A percentile compares a stretch with the other conserved stretches of the same genome.
Conservation (phyloP, 441 rosid genomes). For the Rhodomyrtus psidioides region DNA sequence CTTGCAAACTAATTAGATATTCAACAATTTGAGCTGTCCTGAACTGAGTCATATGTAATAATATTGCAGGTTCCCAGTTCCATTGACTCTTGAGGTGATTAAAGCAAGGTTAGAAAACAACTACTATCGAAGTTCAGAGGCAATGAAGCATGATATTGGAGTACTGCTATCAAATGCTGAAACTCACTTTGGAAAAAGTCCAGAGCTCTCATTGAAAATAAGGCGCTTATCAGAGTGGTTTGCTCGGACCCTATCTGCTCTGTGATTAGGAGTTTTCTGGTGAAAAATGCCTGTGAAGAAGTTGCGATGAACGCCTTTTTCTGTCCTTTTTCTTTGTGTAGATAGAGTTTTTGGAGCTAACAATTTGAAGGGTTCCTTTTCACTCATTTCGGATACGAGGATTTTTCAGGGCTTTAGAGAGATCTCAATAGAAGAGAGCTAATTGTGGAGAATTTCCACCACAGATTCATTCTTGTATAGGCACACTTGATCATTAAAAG, state of each 20-base stretch:
- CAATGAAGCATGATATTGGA: constrained; percentile 62
- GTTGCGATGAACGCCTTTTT: neutral
- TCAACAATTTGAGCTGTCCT: neutral
- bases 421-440: neutral
- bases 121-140: constrained; percentile 78
- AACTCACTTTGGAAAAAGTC: constrained; percentile 47
- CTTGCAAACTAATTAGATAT: neutral
- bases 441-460: neutral
- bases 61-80: constrained; percentile 79
- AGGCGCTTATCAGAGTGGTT: constrained; percentile 57
- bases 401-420: neutral
- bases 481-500: neutral
- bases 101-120: constrained; percentile 68
- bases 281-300: neutral
- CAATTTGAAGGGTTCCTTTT: neutral
- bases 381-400: neutral
- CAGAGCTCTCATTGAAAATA: constrained; percentile 47
- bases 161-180: constrained; percentile 72
- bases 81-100: constrained; percentile 64
- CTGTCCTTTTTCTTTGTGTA: neutral
- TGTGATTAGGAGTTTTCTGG: constrained; percentile 14
- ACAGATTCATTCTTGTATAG: neutral
- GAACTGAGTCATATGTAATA: neutral
- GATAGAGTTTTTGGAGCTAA: neutral
- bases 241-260: constrained; percentile 31